Conservation (phyloP, 805 yeast genomes). For the Lachancea sp. region DNA sequence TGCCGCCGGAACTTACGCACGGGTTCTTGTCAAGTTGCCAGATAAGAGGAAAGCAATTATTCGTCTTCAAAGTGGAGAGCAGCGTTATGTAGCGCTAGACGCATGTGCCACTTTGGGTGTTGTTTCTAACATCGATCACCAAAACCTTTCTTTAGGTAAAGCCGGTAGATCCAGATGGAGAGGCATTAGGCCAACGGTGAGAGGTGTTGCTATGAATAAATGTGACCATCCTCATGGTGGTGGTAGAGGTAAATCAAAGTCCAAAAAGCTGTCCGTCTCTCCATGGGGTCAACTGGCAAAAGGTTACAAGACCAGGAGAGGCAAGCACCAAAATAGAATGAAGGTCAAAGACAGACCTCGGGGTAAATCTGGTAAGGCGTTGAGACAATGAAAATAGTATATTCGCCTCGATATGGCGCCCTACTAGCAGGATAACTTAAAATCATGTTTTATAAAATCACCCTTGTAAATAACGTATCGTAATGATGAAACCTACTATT, state of each 20-base stretch:
- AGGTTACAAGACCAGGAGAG: conserved; percentile 91
- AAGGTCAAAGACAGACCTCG: conserved; percentile 91
- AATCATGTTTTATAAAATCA: not conserved
- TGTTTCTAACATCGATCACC: conserved; percentile 89
- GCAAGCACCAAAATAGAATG: conserved; percentile 75
- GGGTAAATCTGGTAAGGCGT: conserved; percentile 42
- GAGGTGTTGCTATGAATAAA: conserved; percentile 98
- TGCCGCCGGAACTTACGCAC: conserved; percentile 91
- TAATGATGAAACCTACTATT: not conserved
- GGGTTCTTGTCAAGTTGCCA: conserved; percentile 72
- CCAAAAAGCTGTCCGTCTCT: conserved; percentile 87
- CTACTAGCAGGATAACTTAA: too few species aligned
- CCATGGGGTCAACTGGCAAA: conserved; percentile 94
- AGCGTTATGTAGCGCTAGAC: conserved; percentile 76
- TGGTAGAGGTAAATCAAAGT: conserved; percentile 99
- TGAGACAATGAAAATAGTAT: conserved; percentile 5
- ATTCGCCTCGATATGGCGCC: not conserved
- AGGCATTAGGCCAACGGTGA: conserved; percentile 90
- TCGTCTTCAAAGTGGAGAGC: conserved; percentile 86
- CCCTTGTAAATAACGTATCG: conserved; percentile 1
- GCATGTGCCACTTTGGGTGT: conserved; percentile 93
- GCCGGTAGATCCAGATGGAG: conserved; percentile 92
- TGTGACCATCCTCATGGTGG: conserved; percentile 99
- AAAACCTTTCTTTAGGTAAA: conserved; percentile 83
- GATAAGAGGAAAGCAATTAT: conserved; percentile 68